These are phyloP conservation scores for Dendrobium nobile DNA, from an alignment of 106 monocot species.

Conservation along the genomic window DNA sequence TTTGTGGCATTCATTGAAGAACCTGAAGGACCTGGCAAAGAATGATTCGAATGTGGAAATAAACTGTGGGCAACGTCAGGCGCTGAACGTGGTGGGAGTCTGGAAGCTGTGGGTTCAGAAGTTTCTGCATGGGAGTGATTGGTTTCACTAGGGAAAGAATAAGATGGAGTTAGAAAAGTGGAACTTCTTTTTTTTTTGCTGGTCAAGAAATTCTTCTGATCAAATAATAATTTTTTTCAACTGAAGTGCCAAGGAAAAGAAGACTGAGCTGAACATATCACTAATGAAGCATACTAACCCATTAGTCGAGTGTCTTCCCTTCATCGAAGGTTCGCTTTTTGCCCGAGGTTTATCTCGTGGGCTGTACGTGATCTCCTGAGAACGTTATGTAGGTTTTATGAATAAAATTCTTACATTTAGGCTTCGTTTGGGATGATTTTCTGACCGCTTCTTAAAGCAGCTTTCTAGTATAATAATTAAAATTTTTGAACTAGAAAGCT, in stretches of 20 bases:
- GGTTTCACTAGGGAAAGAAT: slow-evolving; percentile 14
- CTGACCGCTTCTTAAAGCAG: too few relatives aligned
- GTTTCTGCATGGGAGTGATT: slow-evolving; percentile 22
- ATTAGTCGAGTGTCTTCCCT: slow-evolving; percentile 28
- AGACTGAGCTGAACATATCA: neutral
- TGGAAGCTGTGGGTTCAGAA: slow-evolving; percentile 22
- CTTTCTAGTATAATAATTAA: too few relatives aligned
- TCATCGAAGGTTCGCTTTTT: slow-evolving; percentile 30
- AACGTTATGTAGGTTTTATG: neutral
- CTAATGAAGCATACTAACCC: slow-evolving; percentile 28
- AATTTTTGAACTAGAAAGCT: too few relatives aligned
- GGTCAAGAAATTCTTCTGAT: too few relatives aligned
- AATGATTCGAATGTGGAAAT: slow-evolving; percentile 18
- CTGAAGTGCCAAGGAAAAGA: neutral
- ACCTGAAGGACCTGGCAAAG: neutral
- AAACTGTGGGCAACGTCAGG: slow-evolving; percentile 26
- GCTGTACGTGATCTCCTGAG: slow-evolving; percentile 40
- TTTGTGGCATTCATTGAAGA: slow-evolving; percentile 3
- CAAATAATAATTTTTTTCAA: too few relatives aligned
- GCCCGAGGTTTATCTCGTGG: slow-evolving; percentile 22
- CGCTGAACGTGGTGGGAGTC: slow-evolving; percentile 16
- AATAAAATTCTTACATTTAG: neutral
- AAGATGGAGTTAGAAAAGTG: neutral
- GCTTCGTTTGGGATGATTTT: too few relatives aligned
- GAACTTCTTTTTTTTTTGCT: too few relatives aligned